Conservation (phyloP, 176 grass and related monocot species). For the Oryza coarctata region DNA sequence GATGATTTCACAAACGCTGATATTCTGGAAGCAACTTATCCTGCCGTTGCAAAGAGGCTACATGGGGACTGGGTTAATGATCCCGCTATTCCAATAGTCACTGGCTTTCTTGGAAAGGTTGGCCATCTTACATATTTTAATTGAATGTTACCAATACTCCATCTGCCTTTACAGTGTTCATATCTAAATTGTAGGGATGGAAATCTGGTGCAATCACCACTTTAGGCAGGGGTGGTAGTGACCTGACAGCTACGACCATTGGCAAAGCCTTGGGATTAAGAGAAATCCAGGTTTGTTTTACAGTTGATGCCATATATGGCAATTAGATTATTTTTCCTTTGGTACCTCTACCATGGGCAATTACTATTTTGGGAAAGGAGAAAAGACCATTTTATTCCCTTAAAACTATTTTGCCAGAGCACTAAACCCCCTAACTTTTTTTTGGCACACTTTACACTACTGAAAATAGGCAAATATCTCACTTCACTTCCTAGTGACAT, state of each 20-base stretch:
- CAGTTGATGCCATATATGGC: background rate
- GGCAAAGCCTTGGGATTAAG: conserved; percentile 79
- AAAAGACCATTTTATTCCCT: background rate
- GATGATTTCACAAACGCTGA: conserved; percentile 82
- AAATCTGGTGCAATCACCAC: conserved; percentile 76
- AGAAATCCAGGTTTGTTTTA: conserved; percentile 75
- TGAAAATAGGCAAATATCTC: too few relatives aligned
- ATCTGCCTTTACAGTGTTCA: conserved; percentile 11
- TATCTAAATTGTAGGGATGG: conserved; percentile 53
- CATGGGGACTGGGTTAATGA: conserved; percentile 56
- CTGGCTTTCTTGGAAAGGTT: conserved; percentile 84
- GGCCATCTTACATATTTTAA: conserved; percentile 6
- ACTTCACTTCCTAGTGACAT: too few relatives aligned
- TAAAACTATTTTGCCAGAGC: too few relatives aligned
- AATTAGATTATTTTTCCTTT: background rate
- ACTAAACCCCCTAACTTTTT: conserved; percentile 1
- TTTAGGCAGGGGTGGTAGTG: conserved; percentile 75
- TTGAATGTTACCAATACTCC: background rate
- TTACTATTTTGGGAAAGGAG: background rate
- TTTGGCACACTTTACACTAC: too few relatives aligned
- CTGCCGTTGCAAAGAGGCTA: conserved; percentile 72
- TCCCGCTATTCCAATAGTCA: conserved; percentile 65
- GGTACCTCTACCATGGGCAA: background rate
- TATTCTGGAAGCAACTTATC: conserved; percentile 83
- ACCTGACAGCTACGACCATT: conserved; percentile 78